Evolutionary conservation across 2,329 filamentous ascomycete species (phyloP).

Genomic region (Microascus cirrosus): DNA sequence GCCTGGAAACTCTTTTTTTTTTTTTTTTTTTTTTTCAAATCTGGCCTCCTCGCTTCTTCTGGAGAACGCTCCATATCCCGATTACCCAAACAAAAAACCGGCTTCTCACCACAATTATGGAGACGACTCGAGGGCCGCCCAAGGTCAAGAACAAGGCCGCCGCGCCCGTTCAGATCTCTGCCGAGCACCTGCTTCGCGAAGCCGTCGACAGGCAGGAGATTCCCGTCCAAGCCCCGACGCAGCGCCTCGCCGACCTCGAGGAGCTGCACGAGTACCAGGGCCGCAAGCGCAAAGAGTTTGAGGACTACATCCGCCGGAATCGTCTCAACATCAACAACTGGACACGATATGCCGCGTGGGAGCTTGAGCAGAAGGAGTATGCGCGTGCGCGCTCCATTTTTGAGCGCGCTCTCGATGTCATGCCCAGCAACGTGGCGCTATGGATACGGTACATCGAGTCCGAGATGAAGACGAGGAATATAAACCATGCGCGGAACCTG

Average conservation of each 20-base stretch:
- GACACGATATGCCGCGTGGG: slow-evolving; percentile 96
- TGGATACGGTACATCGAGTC: slow-evolving; percentile 93
- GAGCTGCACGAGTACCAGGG: slow-evolving; percentile 97
- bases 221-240: slow-evolving; percentile 77
- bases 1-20: not conserved
- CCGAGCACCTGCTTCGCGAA: slow-evolving; percentile 93
- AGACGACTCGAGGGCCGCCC: slow-evolving; percentile 80
- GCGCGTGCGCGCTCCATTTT: slow-evolving; percentile 85
- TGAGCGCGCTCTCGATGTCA: slow-evolving; percentile 86
- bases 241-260: slow-evolving; percentile 91
- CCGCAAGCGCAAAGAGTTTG: slow-evolving; percentile 90
- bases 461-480: slow-evolving; percentile 87
- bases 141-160: slow-evolving; percentile 98
- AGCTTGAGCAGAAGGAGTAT: slow-evolving; percentile 96
- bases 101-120: slow-evolving; percentile 47
- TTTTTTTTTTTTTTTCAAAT: not conserved
- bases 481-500: slow-evolving; percentile 92
- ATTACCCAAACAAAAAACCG: not conserved
- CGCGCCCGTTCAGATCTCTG: slow-evolving; percentile 83
- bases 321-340: slow-evolving; percentile 96
- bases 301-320: slow-evolving; percentile 94
- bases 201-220: slow-evolving; percentile 94
- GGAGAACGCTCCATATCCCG: not conserved
- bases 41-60: not conserved
- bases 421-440: slow-evolving; percentile 72